Percentiles rank a stretch among this genome's conserved stretches.
These are phyloP conservation scores for Aspergillus proliferans DNA, from an alignment of 2,329 filamentous ascomycete species.

Conservation along the genomic window DNA sequence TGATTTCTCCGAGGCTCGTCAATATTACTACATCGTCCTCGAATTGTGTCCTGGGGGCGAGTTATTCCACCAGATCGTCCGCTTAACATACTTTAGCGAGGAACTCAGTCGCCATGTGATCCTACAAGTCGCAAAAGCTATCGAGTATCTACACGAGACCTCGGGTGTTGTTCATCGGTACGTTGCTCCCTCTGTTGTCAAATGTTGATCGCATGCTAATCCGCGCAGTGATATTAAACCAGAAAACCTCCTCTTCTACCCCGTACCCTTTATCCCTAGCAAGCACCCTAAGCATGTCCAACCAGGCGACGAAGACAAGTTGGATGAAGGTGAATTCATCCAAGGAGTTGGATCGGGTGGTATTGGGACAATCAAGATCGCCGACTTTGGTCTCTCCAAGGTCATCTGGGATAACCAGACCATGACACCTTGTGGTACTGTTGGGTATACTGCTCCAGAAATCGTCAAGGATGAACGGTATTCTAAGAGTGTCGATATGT, in stretches of 20 bases:
- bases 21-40: slow-evolving; percentile 97
- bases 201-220: neutral
- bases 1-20: slow-evolving; percentile 85
- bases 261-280: slow-evolving; percentile 72
- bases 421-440: slow-evolving; percentile 98
- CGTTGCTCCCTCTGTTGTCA: slow-evolving; percentile 22
- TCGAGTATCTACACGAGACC: slow-evolving; percentile 91
- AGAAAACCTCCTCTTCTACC: slow-evolving; percentile 91
- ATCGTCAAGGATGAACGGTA: slow-evolving; percentile 99
- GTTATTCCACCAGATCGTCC: slow-evolving; percentile 96
- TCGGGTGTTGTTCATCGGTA: slow-evolving; percentile 96
- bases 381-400: slow-evolving; percentile 95
- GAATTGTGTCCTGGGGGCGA: slow-evolving; percentile 94
- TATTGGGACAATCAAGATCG: slow-evolving; percentile 93
- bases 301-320: slow-evolving; percentile 93
- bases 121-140: slow-evolving; percentile 83
- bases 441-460: slow-evolving; percentile 95
- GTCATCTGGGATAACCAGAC: slow-evolving; percentile 97
- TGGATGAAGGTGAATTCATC: slow-evolving; percentile 90
- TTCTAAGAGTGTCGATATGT: slow-evolving; percentile 99
- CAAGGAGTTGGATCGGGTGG: slow-evolving; percentile 75
- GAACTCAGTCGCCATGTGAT: slow-evolving; percentile 93
- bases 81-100: slow-evolving; percentile 97
- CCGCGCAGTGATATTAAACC: slow-evolving; percentile 66
- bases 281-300: slow-evolving; percentile 73